phyloP scores from a whole-genome alignment of 139 green algal species.

The Pleodorina starrii region DNA sequence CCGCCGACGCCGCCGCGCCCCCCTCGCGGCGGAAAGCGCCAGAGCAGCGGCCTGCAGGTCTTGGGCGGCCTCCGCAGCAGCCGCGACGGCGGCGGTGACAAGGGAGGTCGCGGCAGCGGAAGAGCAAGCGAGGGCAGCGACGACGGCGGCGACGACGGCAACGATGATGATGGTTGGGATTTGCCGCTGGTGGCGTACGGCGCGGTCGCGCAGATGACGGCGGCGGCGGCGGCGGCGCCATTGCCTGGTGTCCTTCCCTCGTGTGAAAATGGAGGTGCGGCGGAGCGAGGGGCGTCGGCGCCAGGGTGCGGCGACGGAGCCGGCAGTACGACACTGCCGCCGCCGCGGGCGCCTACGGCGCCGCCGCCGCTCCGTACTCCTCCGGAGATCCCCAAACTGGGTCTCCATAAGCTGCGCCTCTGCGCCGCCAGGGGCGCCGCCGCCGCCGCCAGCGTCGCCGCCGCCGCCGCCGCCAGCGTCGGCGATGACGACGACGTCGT shows the following conservation, averaged over 20 bases:
- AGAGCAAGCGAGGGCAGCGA: too few relatives aligned
- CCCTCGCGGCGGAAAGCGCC: too few relatives aligned
- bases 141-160: background rate
- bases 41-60: background rate
- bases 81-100: background rate
- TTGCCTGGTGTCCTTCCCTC: too few relatives aligned
- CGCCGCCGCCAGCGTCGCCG: background rate
- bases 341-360: background rate
- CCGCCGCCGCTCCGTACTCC: background rate
- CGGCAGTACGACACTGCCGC: background rate
- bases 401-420: background rate
- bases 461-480: too few relatives aligned
- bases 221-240: too few relatives aligned
- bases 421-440: background rate
- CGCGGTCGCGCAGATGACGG: background rate
- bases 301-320: background rate
- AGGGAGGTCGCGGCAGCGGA: too few relatives aligned
- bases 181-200: background rate
- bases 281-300: background rate
- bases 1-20: background rate
- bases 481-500: too few relatives aligned
- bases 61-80: background rate
- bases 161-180: conserved; percentile 7
- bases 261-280: background rate
- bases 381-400: background rate